These are phyloP conservation scores for Rhodosporidiobolus sp. DNA, from an alignment of 768 basidiomycete genomes.

Conservation along the genomic window DNA sequence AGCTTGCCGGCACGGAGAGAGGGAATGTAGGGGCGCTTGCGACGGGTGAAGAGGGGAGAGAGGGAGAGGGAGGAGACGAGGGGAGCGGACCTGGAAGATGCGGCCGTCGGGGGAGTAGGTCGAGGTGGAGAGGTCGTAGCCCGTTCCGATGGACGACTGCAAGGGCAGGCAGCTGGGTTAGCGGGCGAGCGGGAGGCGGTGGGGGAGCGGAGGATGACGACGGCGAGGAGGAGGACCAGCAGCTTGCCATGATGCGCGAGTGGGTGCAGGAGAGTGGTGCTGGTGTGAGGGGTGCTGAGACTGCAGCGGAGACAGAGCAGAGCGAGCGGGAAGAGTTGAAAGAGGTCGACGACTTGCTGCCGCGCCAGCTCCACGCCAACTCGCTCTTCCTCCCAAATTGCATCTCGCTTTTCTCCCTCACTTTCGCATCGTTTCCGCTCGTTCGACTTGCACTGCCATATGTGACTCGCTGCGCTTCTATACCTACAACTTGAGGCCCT, in stretches of 20 bases:
- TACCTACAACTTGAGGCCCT: not conserved
- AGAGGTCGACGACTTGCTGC: too few species aligned
- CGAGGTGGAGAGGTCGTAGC: slow-evolving; percentile 92
- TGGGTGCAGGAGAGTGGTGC: not conserved
- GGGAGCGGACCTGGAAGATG: slow-evolving; percentile 78
- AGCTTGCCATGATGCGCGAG: not conserved
- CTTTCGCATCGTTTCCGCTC: too few species aligned
- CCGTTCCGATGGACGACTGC: slow-evolving; percentile 97
- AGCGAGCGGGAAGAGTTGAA: too few species aligned
- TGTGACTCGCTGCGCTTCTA: not conserved
- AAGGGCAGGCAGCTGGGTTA: not conserved
- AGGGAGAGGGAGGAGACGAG: not conserved
- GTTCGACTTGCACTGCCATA: not conserved
- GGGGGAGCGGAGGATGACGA: not conserved
- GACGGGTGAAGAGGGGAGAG: not conserved
- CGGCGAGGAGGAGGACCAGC: not conserved
- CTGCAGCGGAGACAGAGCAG: too few species aligned
- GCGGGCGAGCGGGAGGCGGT: not conserved
- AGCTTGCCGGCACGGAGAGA: slow-evolving; percentile 28
- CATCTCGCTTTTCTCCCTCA: too few species aligned
- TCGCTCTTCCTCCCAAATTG: too few species aligned
- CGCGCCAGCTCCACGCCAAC: too few species aligned
- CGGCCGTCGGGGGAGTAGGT: slow-evolving; percentile 84
- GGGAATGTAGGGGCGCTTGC: not conserved
- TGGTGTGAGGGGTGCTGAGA: too few species aligned